Conservation (phyloP, 306 rosid species). For the Cucumis melo region DNA sequence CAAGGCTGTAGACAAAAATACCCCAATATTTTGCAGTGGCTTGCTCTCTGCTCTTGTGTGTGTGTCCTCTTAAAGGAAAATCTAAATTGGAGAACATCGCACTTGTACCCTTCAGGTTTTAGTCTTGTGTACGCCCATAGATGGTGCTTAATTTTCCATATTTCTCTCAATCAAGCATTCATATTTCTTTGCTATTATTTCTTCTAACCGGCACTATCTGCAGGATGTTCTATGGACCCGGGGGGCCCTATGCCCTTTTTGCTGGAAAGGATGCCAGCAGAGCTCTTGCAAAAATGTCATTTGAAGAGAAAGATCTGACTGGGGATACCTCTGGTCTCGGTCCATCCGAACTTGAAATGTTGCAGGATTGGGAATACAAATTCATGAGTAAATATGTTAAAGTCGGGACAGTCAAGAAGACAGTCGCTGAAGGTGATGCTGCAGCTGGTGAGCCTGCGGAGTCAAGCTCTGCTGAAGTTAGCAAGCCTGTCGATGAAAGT, state of each 20-base stretch:
- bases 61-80: neutral
- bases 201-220: neutral
- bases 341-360: slow-evolving; percentile 58
- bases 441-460: slow-evolving; percentile 30
- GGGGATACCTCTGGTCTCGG: slow-evolving; percentile 84
- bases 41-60: neutral
- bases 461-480: slow-evolving; percentile 17
- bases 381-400: slow-evolving; percentile 75
- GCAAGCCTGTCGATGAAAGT: slow-evolving; percentile 31
- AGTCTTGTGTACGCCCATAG: neutral
- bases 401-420: slow-evolving; percentile 61
- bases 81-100: neutral
- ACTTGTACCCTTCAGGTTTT: neutral
- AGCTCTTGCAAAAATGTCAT: slow-evolving; percentile 97
- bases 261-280: slow-evolving; percentile 98
- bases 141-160: neutral
- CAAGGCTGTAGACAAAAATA: too few relatives aligned
- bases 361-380: slow-evolving; percentile 96
- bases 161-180: neutral
- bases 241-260: slow-evolving; percentile 89
- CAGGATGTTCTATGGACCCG: slow-evolving; percentile 97
- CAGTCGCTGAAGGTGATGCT: slow-evolving; percentile 29
- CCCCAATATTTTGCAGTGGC: too few relatives aligned
- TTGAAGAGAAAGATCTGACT: slow-evolving; percentile 75
- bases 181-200: neutral